A percentile compares a stretch with the other conserved stretches of the same genome.
Conservation (phyloP, 2,329 filamentous ascomycete species). For the Arthrobotrys musiformis region DNA sequence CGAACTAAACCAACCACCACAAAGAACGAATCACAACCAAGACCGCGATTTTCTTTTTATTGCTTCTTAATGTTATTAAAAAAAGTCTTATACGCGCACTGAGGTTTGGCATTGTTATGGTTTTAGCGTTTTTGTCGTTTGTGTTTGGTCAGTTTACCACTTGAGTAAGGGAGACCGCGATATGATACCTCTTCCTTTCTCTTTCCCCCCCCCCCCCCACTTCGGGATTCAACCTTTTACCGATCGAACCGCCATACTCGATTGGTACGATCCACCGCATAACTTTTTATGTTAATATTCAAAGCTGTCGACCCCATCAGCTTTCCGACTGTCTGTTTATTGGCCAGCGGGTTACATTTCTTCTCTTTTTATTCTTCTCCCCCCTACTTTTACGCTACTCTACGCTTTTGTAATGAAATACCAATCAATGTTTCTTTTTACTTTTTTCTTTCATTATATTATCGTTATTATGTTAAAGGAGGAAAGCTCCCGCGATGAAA, state of each 20-base stretch:
- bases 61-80: conserved; percentile 12
- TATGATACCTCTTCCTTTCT: not conserved
- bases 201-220: not conserved
- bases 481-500: not conserved
- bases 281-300: conserved; percentile 9
- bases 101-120: conserved; percentile 14
- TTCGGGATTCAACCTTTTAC: too few species aligned
- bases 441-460: not conserved
- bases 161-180: not conserved
- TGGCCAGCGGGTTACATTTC: not conserved
- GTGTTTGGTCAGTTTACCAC: not conserved
- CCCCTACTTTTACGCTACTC: conserved; percentile 9
- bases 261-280: not conserved
- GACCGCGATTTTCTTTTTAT: not conserved
- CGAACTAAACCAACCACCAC: conserved; percentile 55
- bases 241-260: not conserved
- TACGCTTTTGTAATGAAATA: not conserved
- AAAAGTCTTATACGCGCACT: conserved; percentile 19
- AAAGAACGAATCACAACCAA: not conserved
- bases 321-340: conserved; percentile 1
- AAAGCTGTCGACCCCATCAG: not conserved
- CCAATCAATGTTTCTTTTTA: not conserved
- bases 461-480: too few species aligned
- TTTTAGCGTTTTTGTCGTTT: conserved; percentile 29
- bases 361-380: conserved; percentile 7